These are phyloP conservation scores for Acephala macrosclerotiorum DNA, from an alignment of 2,329 filamentous ascomycete species.

Conservation along the genomic window DNA sequence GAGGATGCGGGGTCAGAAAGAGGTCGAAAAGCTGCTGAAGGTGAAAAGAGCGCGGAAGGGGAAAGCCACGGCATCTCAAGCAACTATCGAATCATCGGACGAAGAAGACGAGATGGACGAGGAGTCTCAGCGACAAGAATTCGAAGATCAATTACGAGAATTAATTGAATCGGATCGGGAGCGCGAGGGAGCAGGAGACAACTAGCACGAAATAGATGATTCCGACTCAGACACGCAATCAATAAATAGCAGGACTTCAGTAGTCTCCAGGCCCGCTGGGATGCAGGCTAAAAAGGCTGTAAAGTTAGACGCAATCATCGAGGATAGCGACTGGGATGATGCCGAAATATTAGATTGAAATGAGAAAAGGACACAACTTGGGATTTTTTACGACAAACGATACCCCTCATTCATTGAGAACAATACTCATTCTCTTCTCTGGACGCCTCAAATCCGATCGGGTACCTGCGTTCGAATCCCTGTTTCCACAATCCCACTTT, in stretches of 20 bases:
- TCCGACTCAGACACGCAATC: conserved; percentile 36
- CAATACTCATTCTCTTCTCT: not conserved
- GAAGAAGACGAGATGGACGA: conserved; percentile 29
- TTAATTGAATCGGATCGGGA: conserved; percentile 17
- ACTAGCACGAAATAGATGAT: conserved; percentile 21
- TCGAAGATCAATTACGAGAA: conserved; percentile 7
- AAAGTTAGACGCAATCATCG: conserved; percentile 52
- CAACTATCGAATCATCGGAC: conserved; percentile 25
- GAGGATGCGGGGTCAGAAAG: conserved; percentile 72
- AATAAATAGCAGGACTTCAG: conserved; percentile 27
- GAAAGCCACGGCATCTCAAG: conserved; percentile 28
- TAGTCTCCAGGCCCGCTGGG: conserved; percentile 21
- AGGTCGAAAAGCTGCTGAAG: conserved; percentile 74
- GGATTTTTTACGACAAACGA: not conserved
- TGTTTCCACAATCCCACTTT: not conserved
- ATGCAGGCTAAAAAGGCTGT: conserved; percentile 24
- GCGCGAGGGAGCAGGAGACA: conserved; percentile 13
- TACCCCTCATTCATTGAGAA: conserved; percentile 3
- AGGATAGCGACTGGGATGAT: conserved; percentile 63
- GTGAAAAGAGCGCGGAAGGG: conserved; percentile 34
- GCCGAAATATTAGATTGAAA: conserved; percentile 51
- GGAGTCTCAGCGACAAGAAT: conserved; percentile 23
- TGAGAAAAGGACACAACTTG: not conserved
- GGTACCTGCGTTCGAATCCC: conserved; percentile 12
- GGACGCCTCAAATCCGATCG: not conserved